Conservation (phyloP, 768 basidiomycete genomes). For the Russula ochroleuca region DNA sequence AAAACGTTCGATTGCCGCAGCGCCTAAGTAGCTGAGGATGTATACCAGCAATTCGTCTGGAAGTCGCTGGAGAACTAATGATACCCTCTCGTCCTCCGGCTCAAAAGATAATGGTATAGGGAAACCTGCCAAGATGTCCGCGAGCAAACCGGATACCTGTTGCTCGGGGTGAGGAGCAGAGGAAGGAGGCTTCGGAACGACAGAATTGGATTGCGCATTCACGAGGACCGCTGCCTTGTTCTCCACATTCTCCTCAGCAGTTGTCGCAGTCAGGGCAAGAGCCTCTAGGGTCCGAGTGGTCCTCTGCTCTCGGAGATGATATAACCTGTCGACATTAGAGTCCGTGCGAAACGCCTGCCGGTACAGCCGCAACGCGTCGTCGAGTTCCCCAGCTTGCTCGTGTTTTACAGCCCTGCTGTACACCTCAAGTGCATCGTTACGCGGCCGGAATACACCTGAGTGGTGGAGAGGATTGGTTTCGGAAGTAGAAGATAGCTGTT, state of each 20-base stretch:
- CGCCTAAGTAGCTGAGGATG: slow-evolving; percentile 64
- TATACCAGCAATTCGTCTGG: slow-evolving; percentile 75
- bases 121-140: slow-evolving; percentile 47
- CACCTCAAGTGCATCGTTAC: slow-evolving; percentile 52
- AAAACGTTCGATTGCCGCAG: slow-evolving; percentile 70
- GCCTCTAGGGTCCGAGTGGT: slow-evolving; percentile 2
- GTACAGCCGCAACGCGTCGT: slow-evolving; percentile 72
- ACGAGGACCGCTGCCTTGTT: not conserved
- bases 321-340: slow-evolving; percentile 68
- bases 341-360: slow-evolving; percentile 77
- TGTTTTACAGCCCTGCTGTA: slow-evolving; percentile 68
- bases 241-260: not conserved
- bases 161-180: slow-evolving; percentile 22
- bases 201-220: slow-evolving; percentile 4
- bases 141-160: slow-evolving; percentile 42
- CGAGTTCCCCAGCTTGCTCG: slow-evolving; percentile 70
- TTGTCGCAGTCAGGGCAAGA: not conserved
- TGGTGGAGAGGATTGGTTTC: not conserved
- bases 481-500: slow-evolving; percentile 12
- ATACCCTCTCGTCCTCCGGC: slow-evolving; percentile 62
- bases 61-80: slow-evolving; percentile 51
- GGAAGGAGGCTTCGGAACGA: slow-evolving; percentile 16
- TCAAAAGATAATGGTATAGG: slow-evolving; percentile 51
- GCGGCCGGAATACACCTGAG: slow-evolving; percentile 19
- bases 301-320: slow-evolving; percentile 51